Conservation (phyloP, 2,329 filamentous ascomycete species). For the Elsinoe batatas region DNA sequence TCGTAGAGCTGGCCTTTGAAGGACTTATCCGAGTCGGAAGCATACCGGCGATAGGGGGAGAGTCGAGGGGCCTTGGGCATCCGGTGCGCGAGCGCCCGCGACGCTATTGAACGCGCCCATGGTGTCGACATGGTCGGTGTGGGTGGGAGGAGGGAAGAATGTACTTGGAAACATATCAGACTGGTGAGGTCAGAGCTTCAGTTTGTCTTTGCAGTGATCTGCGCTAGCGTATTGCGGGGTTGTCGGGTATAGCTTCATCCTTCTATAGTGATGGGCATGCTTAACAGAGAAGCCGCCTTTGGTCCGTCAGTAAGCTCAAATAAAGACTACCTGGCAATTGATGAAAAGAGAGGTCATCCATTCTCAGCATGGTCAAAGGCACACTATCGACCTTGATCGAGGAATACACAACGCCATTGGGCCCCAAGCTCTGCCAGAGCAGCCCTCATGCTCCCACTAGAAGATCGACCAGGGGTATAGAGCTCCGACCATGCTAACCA, state of each 20-base stretch:
- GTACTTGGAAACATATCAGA: background rate
- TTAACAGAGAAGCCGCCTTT: background rate
- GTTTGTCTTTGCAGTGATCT: background rate
- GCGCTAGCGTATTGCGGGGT: constrained; percentile 8
- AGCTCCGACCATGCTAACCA: constrained; percentile 9
- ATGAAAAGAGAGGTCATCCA: no score
- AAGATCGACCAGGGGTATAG: constrained; percentile 7
- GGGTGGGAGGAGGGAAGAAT: background rate
- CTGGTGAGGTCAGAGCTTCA: constrained; percentile 5
- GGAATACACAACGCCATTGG: background rate
- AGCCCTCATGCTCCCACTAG: background rate
- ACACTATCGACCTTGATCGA: background rate
- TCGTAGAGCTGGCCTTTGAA: constrained; percentile 55
- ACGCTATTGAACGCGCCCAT: background rate
- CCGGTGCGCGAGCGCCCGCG: background rate
- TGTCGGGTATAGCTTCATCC: background rate
- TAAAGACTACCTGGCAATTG: no score
- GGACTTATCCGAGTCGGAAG: constrained; percentile 24
- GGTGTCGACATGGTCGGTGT: background rate
- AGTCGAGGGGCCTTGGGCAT: background rate
- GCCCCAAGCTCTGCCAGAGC: background rate
- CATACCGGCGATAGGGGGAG: background rate
- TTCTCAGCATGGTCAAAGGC: no score
- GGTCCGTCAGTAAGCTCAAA: background rate
- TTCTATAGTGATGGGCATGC: background rate